phyloP scores from a whole-genome alignment of 2,329 filamentous ascomycete species.

The Neofusicoccum parvum region DNA sequence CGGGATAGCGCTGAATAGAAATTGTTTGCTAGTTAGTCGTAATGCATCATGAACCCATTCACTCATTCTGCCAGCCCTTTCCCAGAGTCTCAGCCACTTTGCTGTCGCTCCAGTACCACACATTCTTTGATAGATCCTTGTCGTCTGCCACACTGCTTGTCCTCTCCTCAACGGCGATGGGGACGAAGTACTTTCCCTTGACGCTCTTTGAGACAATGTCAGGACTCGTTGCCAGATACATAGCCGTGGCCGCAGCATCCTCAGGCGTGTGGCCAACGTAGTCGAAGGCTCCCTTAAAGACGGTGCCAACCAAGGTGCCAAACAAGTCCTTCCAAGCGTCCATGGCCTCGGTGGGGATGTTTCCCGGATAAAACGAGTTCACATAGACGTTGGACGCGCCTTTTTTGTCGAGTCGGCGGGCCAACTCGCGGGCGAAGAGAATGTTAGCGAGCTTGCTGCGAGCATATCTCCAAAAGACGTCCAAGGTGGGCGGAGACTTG shows the following conservation, averaged over 20 bases:
- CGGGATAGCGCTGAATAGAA: background rate
- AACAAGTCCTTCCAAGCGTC: constrained; percentile 32
- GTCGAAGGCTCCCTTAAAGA: constrained; percentile 28
- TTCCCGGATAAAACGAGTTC: constrained; percentile 38
- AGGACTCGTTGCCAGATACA: constrained; percentile 34
- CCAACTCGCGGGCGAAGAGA: constrained; percentile 36
- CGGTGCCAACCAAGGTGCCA: constrained; percentile 27
- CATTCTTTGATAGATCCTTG: constrained; percentile 32
- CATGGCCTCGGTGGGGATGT: constrained; percentile 37
- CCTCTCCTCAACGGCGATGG: constrained; percentile 34
- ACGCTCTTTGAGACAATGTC: constrained; percentile 27
- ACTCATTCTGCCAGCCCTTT: constrained; percentile 20
- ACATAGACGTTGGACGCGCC: constrained; percentile 32
- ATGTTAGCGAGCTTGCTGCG: constrained; percentile 39
- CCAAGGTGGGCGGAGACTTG: constrained; percentile 26
- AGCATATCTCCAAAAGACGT: constrained; percentile 36
- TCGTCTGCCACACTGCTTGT: constrained; percentile 33
- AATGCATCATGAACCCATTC: background rate
- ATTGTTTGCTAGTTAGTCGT: background rate
- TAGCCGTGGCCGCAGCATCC: constrained; percentile 35
- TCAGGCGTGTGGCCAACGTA: constrained; percentile 29
- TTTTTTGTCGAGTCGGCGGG: constrained; percentile 27
- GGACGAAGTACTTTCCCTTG: constrained; percentile 42
- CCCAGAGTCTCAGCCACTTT: constrained; percentile 20
- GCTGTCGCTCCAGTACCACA: constrained; percentile 39